Evolutionary conservation across 208 protist species (phyloP), one percentile per base, ranked within the genome.

Genomic region (Trypanosoma caninum): DNA sequence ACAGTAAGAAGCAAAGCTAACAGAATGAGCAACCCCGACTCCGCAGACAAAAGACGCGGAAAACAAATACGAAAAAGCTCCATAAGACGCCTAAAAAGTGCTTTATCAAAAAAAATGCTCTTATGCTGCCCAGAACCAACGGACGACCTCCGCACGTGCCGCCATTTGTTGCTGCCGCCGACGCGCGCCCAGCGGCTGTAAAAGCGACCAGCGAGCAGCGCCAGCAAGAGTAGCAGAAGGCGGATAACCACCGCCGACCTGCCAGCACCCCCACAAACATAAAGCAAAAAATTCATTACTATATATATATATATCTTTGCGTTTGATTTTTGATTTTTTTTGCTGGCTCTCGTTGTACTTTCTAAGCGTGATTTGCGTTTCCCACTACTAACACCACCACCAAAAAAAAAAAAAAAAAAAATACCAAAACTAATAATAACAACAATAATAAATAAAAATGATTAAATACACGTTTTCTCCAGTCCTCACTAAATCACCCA

Each of bases 61-160:
- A 92, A 66, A 58, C 82, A 89, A 13, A 91, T 74, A 59, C 77
- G 74, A 28, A 94, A 55, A 23, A 94, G 71, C 8, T 57, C 64
- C 0, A 54, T 20, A 20, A 94, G 64, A 33, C 82, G 82, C 13
- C 73, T 37, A 61, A 76, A 82, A 46, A 94, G 85, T 20, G 65
- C 59, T 16, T 31, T 16, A 35, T 91, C 71, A 30, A 94, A 38
- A 1, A n/a, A 35, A 30, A 76, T 33, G 20, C 11, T 27, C 14
- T 1, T 27, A 9, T 41, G 57, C 13, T 28, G 20, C 9, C n/a
- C 22, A 14, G 18, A 2, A 42, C 38, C 30, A 13, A 13, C 50
- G 18, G 5, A 31, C 13, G 18, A 1, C 27, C 46, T 40, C 27
- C 41, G 40, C 16, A 42, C 22, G 18, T n/a, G 52, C 9, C 62